These are phyloP conservation scores for Terana coerulea DNA, from an alignment of 768 basidiomycete genomes.

Conservation along the genomic window DNA sequence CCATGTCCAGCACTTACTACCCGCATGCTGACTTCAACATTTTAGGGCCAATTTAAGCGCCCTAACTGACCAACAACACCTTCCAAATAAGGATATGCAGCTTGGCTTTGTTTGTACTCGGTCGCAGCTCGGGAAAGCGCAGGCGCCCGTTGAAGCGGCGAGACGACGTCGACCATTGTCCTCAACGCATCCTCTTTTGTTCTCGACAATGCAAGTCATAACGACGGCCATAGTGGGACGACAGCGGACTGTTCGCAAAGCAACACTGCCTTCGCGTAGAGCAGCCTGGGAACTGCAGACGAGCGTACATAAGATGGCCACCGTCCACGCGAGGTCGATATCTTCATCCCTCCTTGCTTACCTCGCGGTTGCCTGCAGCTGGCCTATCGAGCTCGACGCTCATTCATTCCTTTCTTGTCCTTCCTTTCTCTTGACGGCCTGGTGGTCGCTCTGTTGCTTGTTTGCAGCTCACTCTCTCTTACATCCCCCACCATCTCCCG, in stretches of 20 bases:
- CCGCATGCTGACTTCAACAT: too few relatives aligned
- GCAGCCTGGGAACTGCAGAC: neutral
- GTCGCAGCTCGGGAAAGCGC: too few relatives aligned
- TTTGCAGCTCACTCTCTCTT: neutral
- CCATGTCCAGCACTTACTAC: too few relatives aligned
- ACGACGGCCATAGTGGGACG: conserved; percentile 1
- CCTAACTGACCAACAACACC: too few relatives aligned
- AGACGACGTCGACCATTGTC: conserved; percentile 6
- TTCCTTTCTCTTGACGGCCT: neutral
- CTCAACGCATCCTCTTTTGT: conserved; percentile 3
- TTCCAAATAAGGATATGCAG: too few relatives aligned
- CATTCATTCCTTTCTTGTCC: neutral
- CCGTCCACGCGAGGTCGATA: conserved; percentile 1
- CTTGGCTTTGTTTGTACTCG: too few relatives aligned
- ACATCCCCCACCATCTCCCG: neutral
- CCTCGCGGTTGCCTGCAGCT: conserved; percentile 8
- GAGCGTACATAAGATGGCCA: conserved; percentile 3
- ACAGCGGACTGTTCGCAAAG: neutral
- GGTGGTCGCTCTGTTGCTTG: neutral
- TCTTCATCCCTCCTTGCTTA: neutral
- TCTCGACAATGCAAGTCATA: conserved; percentile 6
- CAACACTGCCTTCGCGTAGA: neutral
- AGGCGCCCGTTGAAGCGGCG: neutral
- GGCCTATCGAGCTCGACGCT: conserved; percentile 9
- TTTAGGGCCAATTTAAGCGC: too few relatives aligned